Conservation (phyloP, 2,329 filamentous ascomycete genomes). For the Chaetomiaceae sp. region DNA sequence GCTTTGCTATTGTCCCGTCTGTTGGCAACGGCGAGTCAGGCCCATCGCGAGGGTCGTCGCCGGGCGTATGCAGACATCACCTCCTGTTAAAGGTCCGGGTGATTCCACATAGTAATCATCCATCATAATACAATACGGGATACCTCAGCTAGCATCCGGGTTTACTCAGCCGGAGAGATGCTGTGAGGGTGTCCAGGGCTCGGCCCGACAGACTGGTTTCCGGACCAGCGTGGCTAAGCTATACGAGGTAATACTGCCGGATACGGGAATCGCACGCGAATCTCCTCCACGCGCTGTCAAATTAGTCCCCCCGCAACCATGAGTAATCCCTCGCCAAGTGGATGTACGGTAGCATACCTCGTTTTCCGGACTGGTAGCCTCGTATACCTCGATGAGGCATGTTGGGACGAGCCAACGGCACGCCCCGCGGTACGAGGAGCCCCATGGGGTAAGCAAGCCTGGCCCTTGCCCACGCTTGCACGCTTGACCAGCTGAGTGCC, state of each 20-base stretch:
- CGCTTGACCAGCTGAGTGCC: too few relatives aligned
- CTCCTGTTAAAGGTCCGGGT: not conserved
- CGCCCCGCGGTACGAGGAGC: not conserved
- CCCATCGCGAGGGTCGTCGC: not conserved
- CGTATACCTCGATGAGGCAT: not conserved
- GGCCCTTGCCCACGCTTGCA: too few relatives aligned
- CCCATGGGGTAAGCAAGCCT: not conserved
- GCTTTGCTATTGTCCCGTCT: not conserved
- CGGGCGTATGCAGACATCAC: not conserved
- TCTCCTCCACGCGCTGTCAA: slow-evolving; percentile 2
- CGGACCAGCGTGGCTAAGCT: not conserved
- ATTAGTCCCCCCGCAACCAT: slow-evolving; percentile 4
- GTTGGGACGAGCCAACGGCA: not conserved
- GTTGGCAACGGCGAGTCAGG: not conserved
- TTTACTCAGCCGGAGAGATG: not conserved
- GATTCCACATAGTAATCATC: not conserved
- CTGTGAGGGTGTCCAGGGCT: not conserved
- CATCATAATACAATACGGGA: too few relatives aligned
- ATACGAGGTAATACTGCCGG: slow-evolving; percentile 18
- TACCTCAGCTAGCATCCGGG: not conserved
- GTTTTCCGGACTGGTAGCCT: not conserved
- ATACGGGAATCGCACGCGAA: slow-evolving; percentile 4
- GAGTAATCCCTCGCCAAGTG: slow-evolving; percentile 5
- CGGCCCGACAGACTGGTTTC: not conserved
- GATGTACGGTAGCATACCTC: not conserved